A percentile compares a stretch with the other conserved stretches of the same genome.
These are phyloP conservation scores for Penicillium brevicompactum DNA, from an alignment of 2,329 filamentous ascomycete species.

Conservation along the genomic window DNA sequence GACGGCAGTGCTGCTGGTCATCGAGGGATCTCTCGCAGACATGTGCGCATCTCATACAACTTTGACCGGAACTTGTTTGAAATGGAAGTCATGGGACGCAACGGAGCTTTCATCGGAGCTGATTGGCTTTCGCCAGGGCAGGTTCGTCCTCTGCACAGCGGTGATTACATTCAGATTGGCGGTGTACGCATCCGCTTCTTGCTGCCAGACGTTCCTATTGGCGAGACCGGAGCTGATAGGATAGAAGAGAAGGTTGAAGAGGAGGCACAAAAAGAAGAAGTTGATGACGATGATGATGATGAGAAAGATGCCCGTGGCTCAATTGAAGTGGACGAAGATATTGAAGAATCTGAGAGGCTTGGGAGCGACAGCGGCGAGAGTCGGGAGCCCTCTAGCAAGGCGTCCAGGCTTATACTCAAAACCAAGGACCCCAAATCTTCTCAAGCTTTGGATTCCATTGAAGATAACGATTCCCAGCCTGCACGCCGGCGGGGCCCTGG, in stretches of 20 bases:
- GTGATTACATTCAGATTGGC: slow-evolving; percentile 62
- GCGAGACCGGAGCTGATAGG: slow-evolving; percentile 51
- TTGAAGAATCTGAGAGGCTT: slow-evolving; percentile 33
- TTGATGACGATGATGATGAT: not conserved
- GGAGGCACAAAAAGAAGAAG: slow-evolving; percentile 32
- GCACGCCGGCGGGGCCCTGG: slow-evolving; percentile 57
- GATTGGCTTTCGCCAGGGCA: slow-evolving; percentile 52
- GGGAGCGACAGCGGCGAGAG: slow-evolving; percentile 30
- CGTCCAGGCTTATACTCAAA: slow-evolving; percentile 32
- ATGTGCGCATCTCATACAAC: slow-evolving; percentile 64
- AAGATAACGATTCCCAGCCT: slow-evolving; percentile 43
- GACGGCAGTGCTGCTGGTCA: slow-evolving; percentile 52
- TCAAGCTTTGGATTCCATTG: slow-evolving; percentile 33
- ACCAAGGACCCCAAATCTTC: slow-evolving; percentile 31
- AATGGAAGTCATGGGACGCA: slow-evolving; percentile 61
- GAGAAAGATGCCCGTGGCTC: slow-evolving; percentile 33
- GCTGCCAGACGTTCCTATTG: slow-evolving; percentile 54
- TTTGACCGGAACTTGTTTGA: slow-evolving; percentile 59
- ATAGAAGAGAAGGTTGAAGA: slow-evolving; percentile 44
- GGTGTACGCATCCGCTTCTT: slow-evolving; percentile 60
- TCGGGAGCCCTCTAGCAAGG: slow-evolving; percentile 32
- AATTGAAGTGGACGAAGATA: slow-evolving; percentile 46
- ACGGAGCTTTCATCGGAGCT: slow-evolving; percentile 59
- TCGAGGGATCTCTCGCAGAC: slow-evolving; percentile 63
- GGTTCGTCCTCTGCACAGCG: slow-evolving; percentile 55